Base-by-base conservation (phyloP, 1,139 yeast species). In the Pichia sp. region DNA sequence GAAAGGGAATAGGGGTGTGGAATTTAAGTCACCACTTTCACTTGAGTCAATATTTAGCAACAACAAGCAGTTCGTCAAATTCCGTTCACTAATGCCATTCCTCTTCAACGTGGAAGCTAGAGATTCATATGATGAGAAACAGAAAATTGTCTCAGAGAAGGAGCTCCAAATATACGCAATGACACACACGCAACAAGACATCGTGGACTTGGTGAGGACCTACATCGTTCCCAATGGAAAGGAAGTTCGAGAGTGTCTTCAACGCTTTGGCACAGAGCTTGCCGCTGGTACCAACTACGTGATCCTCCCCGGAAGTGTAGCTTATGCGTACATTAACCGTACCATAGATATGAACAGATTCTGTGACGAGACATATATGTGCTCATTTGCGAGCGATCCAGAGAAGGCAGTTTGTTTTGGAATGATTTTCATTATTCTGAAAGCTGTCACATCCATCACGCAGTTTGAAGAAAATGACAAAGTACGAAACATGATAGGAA, bases 211-310 rank as follows among this genome's bases (percentile, higher is more conserved):
- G 5, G 27, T 48, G 7, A 29, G 35, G 20, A 22, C 30, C 5
- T 19, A 14, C 6, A 8, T 50, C 2, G 14, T 34, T 9, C 46
- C 47, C 2, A 25, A 46, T 24, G 37, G 40, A 29, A n/a, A n/a
- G n/a, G n/a, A n/a, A n/a, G n/a, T n/a, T n/a, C n/a, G n/a, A n/a
- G n/a, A n/a, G n/a, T n/a, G n/a, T n/a, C n/a, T n/a, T n/a, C n/a
- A n/a, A n/a, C n/a, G n/a, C n/a, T n/a, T n/a, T n/a, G n/a, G n/a
- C n/a, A n/a, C n/a, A n/a, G n/a, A n/a, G n/a, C n/a, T n/a, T n/a
- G n/a, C n/a, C n/a, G n/a, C n/a, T n/a, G n/a, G n/a, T n/a, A n/a
- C n/a, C n/a, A n/a, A n/a, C n/a, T n/a, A n/a, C n/a, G n/a, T n/a
- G n/a, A n/a, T n/a, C n/a, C n/a, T n/a, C n/a, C n/a, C n/a, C n/a